Percentiles rank a stretch among this genome's conserved stretches.
These are phyloP conservation scores for Lonicera japonica DNA, from an alignment of 129 eudicot species.

Conservation along the genomic window DNA sequence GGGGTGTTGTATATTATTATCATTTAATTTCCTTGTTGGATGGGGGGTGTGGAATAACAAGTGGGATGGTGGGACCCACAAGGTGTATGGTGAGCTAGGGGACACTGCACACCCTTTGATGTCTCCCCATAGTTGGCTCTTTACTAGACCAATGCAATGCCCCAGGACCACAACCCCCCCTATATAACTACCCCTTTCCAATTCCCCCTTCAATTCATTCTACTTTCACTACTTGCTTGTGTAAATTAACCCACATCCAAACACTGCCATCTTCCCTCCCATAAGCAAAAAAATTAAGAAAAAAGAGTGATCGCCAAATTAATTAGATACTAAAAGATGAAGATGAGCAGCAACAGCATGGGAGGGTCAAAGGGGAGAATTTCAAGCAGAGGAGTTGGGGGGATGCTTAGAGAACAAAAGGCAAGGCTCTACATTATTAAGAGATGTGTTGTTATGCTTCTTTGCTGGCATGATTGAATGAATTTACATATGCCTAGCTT, in stretches of 20 bases:
- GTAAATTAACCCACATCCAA: not conserved
- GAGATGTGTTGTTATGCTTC: conserved; percentile 91
- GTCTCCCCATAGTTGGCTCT: conserved; percentile 26
- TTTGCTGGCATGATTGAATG: conserved; percentile 83
- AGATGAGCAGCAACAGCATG: conserved; percentile 33
- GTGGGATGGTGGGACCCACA: conserved; percentile 35
- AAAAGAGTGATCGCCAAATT: too few species aligned
- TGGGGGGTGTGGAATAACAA: conserved; percentile 21
- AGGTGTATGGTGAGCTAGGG: conserved; percentile 21
- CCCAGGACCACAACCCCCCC: conserved; percentile 28
- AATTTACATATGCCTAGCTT: not conserved
- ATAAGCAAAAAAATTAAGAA: too few species aligned
- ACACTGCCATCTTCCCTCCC: too few species aligned
- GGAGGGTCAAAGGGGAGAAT: conserved; percentile 71
- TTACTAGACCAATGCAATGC: conserved; percentile 28
- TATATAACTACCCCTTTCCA: conserved; percentile 42
- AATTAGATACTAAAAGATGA: too few species aligned
- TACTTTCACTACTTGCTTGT: not conserved
- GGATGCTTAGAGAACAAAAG: conserved; percentile 78
- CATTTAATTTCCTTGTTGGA: not conserved
- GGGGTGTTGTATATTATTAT: not conserved
- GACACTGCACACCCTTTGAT: conserved; percentile 38
- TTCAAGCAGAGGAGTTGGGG: conserved; percentile 79
- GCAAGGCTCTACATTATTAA: conserved; percentile 86
- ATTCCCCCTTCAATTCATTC: conserved; percentile 13